Evolutionary conservation across 176 grass and related monocot species (phyloP), one percentile per base, ranked within the genome.

Genomic region (Zoysia japonica): DNA sequence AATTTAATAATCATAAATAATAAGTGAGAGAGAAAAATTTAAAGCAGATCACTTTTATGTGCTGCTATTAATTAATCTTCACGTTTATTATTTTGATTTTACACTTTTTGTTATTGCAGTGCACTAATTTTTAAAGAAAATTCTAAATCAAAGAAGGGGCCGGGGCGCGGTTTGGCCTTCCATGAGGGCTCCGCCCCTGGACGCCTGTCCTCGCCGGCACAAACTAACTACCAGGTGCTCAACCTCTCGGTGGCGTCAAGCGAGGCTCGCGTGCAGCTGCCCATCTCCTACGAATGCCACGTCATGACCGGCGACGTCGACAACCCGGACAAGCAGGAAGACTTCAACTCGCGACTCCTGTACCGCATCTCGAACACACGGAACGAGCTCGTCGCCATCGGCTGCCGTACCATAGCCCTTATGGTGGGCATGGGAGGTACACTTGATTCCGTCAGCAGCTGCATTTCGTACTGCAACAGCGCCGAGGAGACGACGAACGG

Each of bases 371-470:
- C 83, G 36, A 44, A 44, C 65, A 14, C 28, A 5, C 45, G 3
- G 17, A 85, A 85, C 74, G n/a, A 53, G 74, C 68, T 85, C 54
- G 11, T 41, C 55, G 13, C 63, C 67, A 35, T 78, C 55, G 74
- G 74, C 74, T 85, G 83, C 83, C 16, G 50, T 3, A 28, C 41
- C 40, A 11, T 6, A 8, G 72, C 53, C 28, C 28, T 28, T 28
- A 28, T 28, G 28, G 28, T 28, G 28, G 28, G 28, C 28, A 28
- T 28, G 28, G 28, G 28, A 28, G 28, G 28, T 28, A 28, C 28
- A 28, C 28, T 28, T 28, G 28, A 28, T 2, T 55, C 16, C 6
- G 17, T 55, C 53, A 11, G 17, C 20, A 10, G 68, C 44, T 82
- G 79, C 79, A 57, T 65, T 1, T 11, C 79, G 2, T 81, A 71